Evolutionary conservation across 495 filamentous ascomycete species (phyloP).

Genomic region (Talaromyces adpressus): DNA sequence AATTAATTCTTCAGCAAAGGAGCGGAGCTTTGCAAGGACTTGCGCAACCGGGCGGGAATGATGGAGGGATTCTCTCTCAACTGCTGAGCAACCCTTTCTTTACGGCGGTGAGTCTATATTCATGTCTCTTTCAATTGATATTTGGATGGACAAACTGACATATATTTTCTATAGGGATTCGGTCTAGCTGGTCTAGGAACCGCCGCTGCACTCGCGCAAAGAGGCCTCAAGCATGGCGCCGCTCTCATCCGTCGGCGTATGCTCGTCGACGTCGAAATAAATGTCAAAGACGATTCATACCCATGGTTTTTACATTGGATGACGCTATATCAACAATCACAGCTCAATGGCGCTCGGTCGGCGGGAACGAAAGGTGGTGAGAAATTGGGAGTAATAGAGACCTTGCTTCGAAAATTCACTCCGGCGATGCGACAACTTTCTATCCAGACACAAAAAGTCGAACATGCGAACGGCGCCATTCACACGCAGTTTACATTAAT

Average conservation of each 20-base stretch:
- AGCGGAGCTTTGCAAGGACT: conserved; percentile 25
- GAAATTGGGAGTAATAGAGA: conserved; percentile 40
- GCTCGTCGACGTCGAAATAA: conserved; percentile 93
- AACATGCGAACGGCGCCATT: conserved; percentile 54
- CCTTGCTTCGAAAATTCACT: conserved; percentile 49
- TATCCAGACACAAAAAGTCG: conserved; percentile 57
- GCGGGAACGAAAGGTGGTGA: conserved; percentile 16
- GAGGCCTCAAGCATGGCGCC: conserved; percentile 59
- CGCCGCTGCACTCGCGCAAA: conserved; percentile 65
- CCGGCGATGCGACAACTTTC: conserved; percentile 61
- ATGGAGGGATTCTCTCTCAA: conserved; percentile 43
- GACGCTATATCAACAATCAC: conserved; percentile 65
- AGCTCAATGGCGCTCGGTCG: conserved; percentile 32
- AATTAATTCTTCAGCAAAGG: conserved; percentile 33
- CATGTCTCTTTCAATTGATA: neutral
- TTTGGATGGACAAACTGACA: conserved; percentile 2
- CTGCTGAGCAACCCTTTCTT: conserved; percentile 63
- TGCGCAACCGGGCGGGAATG: conserved; percentile 22
- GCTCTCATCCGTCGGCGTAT: conserved; percentile 72
- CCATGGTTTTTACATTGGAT: conserved; percentile 94
- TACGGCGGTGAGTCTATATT: conserved; percentile 45
- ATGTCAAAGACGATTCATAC: conserved; percentile 85
- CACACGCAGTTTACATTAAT: conserved; percentile 80
- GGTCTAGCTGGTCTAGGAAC: conserved; percentile 86
- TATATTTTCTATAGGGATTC: conserved; percentile 46